phyloP scores from a whole-genome alignment of 352 stramenopile species.

The Phytopythium mirpurense region DNA sequence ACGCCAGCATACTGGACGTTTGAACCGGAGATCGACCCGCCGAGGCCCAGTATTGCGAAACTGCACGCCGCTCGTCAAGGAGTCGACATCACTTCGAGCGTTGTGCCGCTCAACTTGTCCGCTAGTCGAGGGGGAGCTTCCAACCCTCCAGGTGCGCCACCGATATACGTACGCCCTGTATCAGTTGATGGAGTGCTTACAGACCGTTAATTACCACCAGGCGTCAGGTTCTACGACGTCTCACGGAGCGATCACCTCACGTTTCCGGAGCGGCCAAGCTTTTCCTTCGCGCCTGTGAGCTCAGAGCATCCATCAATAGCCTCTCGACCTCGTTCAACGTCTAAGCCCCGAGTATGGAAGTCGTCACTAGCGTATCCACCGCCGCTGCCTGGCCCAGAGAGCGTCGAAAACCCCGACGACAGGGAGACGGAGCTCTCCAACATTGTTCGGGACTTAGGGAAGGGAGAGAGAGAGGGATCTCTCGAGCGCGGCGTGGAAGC shows the following conservation, averaged over 20 bases:
- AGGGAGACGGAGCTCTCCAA: too few relatives aligned
- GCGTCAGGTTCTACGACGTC: constrained; percentile 51
- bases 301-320: background rate
- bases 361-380: constrained; percentile 18
- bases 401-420: constrained; percentile 6
- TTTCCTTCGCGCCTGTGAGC: constrained; percentile 27
- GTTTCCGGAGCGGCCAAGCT: constrained; percentile 29
- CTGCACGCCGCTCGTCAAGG: background rate
- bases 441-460: constrained; percentile 5
- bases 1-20: constrained; percentile 28
- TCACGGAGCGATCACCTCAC: constrained; percentile 34
- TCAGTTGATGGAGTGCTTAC: background rate
- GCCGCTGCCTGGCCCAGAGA: constrained; percentile 6
- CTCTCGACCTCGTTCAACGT: background rate
- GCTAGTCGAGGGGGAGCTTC: constrained; percentile 1
- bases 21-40: constrained; percentile 14
- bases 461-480: background rate
- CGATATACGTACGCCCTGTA: background rate
- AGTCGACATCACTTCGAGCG: background rate
- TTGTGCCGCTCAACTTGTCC: too few relatives aligned
- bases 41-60: constrained; percentile 21
- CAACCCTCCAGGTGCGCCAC: constrained; percentile 9
- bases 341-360: constrained; percentile 17
- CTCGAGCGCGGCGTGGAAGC: constrained; percentile 8
- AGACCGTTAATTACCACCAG: constrained; percentile 7